Evolutionary conservation across 208 protist species (phyloP), one percentile per base, ranked within the genome.

Genomic region (Leptomonas pyrrhocoris): DNA sequence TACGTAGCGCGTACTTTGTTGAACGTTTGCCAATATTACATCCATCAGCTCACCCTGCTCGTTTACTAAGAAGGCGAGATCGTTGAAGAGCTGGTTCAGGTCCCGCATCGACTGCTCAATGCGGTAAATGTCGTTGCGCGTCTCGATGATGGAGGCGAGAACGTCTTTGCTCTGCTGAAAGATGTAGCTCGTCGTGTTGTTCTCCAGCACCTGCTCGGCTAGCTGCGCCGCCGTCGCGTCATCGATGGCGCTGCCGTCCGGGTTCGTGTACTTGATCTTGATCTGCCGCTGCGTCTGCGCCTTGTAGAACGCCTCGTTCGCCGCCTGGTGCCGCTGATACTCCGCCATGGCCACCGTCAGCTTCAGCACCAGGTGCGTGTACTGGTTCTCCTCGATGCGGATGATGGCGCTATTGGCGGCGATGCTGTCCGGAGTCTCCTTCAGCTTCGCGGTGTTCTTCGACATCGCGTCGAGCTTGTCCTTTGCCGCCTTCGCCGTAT

Each of bases 161-260:
- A 92, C 84, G 64, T 93, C 87, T 60, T 96, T 96, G 64, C 85
- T 94, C 69, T 95, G 88, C 73, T 94, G 89, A 66, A 97, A 97
- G 55, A 97, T 91, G 68, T 80, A 82, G 72, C 67, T 93, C 25
- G 83, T 88, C 21, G 81, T 73, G 65, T 85, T 83, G 69, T 94
- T 85, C 70, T 94, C 89, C 56, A 97, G 56, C 48, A 96, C 89
- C 56, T 90, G 80, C 82, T 86, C 49, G 55, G 93, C 83, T 21
- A n/a, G n/a, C n/a, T n/a, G n/a, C n/a, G n/a, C n/a, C n/a, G n/a
- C n/a, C n/a, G n/a, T n/a, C n/a, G n/a, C 73, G 65, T 95, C 90
- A 60, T 93, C 85, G 38, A 97, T 88, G 16, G 80, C 78, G 42
- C 69, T 83, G 34, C 89, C 88, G 68, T 94, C 86, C 1, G 84